Evolutionary conservation across 2,329 filamentous ascomycete species (phyloP), one percentile per base, ranked within the genome.

Genomic region (Xylaria sp.): DNA sequence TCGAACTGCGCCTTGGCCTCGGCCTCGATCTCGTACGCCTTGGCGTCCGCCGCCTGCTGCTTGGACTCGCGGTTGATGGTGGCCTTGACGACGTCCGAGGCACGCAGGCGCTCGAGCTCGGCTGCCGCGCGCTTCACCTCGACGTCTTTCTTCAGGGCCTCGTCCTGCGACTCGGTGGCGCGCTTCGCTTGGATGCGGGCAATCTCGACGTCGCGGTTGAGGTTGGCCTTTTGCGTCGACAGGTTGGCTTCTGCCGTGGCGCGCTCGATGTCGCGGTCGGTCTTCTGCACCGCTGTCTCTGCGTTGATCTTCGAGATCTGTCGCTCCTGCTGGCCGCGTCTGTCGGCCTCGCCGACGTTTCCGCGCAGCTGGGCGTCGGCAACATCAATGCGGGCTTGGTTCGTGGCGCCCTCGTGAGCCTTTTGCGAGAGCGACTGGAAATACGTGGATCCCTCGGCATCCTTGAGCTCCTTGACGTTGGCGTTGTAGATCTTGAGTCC

Each of bases 391-490:
- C 86, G 80, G 39, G 92, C 92, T 78, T 95, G 92, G 81, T 94
- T 95, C 71, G 90, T 90, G 12, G 93, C 93, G 21, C 93, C 93
- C 79, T 96, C 92, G 76, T 96, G 93, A 0, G 93, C 93, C 78
- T 97, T 97, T 72, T 91, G 88, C 6, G 91, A 92, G 1, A 96
- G 88, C 21, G 91, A 93, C 58, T 91, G 89, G 75, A 97, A 97
- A 82, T 97, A 97, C 73, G 90, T 89, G n/a, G 89, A 92, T 70
- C 91, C 88, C 2, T 90, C 91, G 0, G 93, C 92, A 76, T 97
- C 93, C 77, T 93, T 91, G 30, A 97, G 86, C 78, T 97, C 93
- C 80, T 96, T 96, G 75, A 97, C 89, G 80, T 92, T 92, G 78
- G 89, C 87, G 75, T 90, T 90, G 80, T 91, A 89, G 77, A 93